These are phyloP conservation scores for Dictyostelium firmibasis DNA, from an alignment of 78 protist species.

Conservation along the genomic window DNA sequence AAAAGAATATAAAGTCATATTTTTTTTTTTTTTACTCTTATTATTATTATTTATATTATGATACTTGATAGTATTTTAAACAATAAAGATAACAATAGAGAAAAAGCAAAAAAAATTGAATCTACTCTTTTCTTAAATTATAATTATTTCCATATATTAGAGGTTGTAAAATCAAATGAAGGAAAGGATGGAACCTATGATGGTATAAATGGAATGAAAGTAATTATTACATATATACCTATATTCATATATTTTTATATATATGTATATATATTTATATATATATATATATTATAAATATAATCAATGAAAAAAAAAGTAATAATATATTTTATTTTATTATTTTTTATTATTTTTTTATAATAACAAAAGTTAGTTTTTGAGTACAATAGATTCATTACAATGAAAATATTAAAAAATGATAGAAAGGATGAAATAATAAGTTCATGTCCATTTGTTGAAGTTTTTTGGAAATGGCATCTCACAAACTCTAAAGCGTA, in stretches of 20 bases:
- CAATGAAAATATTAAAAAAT: background rate
- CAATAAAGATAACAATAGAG: background rate
- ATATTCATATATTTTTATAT: too few relatives aligned
- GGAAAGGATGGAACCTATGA: background rate
- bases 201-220: background rate
- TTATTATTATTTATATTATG: background rate
- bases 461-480: background rate
- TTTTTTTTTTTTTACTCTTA: too few relatives aligned
- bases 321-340: too few relatives aligned
- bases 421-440: background rate
- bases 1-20: background rate
- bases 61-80: background rate
- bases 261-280: too few relatives aligned
- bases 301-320: too few relatives aligned
- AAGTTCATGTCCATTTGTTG: background rate
- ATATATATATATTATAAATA: too few relatives aligned
- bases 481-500: background rate
- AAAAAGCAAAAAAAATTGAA: background rate
- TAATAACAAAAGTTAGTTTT: background rate
- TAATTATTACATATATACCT: too few relatives aligned
- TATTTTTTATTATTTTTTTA: too few relatives aligned
- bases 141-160: background rate
- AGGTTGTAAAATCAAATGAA: background rate
- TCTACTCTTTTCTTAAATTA: background rate
- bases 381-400: slow-evolving; percentile 3